Evolutionary conservation across 2,329 filamentous ascomycete species (phyloP).

Genomic region (Cladophialophora psammophila): DNA sequence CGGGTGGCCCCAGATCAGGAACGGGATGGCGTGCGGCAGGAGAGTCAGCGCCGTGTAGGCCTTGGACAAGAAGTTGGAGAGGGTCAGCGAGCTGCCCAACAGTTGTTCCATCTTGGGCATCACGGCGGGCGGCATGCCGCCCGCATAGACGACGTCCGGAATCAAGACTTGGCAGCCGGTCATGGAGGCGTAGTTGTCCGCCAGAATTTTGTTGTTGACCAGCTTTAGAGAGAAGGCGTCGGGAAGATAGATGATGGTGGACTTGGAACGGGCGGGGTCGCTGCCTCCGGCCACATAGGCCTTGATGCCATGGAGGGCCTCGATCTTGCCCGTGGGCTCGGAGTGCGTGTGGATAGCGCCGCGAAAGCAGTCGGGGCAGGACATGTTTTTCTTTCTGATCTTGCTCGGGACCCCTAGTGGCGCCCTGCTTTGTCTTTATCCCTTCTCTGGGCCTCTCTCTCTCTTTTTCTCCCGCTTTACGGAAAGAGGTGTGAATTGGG

Average conservation of each 20-base stretch:
- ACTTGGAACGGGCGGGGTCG: slow-evolving; percentile 38
- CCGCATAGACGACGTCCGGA: slow-evolving; percentile 41
- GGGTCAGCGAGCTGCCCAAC: slow-evolving; percentile 8
- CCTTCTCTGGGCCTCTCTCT: neutral
- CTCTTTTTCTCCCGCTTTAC: neutral
- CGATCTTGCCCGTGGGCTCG: slow-evolving; percentile 53
- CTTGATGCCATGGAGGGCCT: slow-evolving; percentile 58
- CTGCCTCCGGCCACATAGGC: slow-evolving; percentile 57
- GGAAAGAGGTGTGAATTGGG: neutral
- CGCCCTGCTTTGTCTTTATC: neutral
- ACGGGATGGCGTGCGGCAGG: slow-evolving; percentile 26
- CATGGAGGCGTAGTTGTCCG: slow-evolving; percentile 59
- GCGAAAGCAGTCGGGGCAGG: slow-evolving; percentile 46
- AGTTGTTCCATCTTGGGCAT: slow-evolving; percentile 35
- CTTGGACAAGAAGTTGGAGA: slow-evolving; percentile 24
- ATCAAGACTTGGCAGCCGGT: slow-evolving; percentile 42
- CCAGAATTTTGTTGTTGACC: slow-evolving; percentile 61
- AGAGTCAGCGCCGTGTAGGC: slow-evolving; percentile 17
- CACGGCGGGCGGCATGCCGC: slow-evolving; percentile 32
- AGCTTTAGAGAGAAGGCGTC: slow-evolving; percentile 65
- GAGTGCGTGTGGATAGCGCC: slow-evolving; percentile 55
- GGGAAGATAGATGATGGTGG: slow-evolving; percentile 61
- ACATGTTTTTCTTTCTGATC: slow-evolving; percentile 7
- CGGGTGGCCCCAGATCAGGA: slow-evolving; percentile 40
- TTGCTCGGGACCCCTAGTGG: too few species aligned